A percentile compares a stretch with the other conserved stretches of the same genome.
These are phyloP conservation scores for Boletus subparvulus DNA, from an alignment of 768 basidiomycete genomes.

Conservation along the genomic window DNA sequence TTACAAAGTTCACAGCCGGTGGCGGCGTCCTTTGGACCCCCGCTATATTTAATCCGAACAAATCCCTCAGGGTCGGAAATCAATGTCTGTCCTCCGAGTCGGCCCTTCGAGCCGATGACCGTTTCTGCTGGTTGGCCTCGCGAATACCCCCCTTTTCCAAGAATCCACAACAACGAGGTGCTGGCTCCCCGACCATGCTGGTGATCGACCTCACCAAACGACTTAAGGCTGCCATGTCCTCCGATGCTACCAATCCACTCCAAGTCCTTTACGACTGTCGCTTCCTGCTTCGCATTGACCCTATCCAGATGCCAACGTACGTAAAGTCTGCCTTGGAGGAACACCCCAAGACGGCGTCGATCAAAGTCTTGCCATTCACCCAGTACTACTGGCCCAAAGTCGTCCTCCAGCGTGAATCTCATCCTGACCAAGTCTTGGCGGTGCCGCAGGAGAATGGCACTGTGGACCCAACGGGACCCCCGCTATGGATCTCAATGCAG, in stretches of 20 bases:
- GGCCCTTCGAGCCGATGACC: constrained; percentile 19
- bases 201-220: constrained; percentile 44
- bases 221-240: constrained; percentile 18
- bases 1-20: constrained; percentile 50
- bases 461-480: constrained; percentile 7
- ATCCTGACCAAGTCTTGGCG: constrained; percentile 26
- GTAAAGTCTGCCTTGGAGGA: constrained; percentile 33
- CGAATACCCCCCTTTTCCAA: constrained; percentile 51
- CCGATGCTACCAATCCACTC: constrained; percentile 13
- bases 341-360: constrained; percentile 23
- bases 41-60: constrained; percentile 35
- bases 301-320: constrained; percentile 41
- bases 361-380: constrained; percentile 38
- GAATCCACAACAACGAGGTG: constrained; percentile 26
- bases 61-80: constrained; percentile 18
- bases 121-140: constrained; percentile 60
- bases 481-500: constrained; percentile 44
- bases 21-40: constrained; percentile 66
- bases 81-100: constrained; percentile 10
- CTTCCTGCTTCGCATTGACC: constrained; percentile 52
- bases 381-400: constrained; percentile 53
- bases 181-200: constrained; percentile 29
- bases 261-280: constrained; percentile 64
- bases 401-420: constrained; percentile 25
- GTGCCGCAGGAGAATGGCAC: constrained; percentile 10